phyloP scores from a whole-genome alignment of 2,329 filamentous ascomycete genomes.

The Fusarium nematophilum region DNA sequence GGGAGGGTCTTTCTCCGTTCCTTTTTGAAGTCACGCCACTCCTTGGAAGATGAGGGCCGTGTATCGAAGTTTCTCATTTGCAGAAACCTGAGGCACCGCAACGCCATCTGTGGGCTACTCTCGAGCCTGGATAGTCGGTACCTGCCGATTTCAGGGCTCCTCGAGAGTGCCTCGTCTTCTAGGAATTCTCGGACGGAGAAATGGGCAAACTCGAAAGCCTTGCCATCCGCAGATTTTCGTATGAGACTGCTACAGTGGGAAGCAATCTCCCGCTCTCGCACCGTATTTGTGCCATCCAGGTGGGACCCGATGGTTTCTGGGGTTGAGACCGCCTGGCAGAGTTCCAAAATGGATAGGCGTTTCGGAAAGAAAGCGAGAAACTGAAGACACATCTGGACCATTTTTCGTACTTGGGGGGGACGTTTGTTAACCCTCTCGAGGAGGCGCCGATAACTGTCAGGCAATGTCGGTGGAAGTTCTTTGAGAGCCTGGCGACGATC shows the following conservation, averaged over 20 bases:
- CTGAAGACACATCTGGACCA: slow-evolving; percentile 18
- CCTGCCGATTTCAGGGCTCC: background rate
- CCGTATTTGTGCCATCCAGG: background rate
- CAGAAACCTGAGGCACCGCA: slow-evolving; percentile 15
- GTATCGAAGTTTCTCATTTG: slow-evolving; percentile 14
- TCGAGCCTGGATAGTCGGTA: background rate
- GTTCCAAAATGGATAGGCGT: background rate
- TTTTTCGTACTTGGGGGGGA: background rate
- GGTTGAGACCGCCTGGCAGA: slow-evolving; percentile 17
- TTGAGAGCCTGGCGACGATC: slow-evolving; percentile 20
- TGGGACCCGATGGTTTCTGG: fast-evolving
- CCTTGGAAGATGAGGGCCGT: fast-evolving
- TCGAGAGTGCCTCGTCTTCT: background rate
- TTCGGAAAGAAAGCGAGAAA: background rate
- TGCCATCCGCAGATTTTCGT: background rate
- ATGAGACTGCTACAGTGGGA: slow-evolving; percentile 25
- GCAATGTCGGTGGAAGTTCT: slow-evolving; percentile 15
- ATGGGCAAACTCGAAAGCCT: slow-evolving; percentile 20
- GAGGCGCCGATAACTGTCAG: slow-evolving; percentile 21
- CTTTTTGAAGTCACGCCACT: fast-evolving
- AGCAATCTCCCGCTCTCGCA: slow-evolving; percentile 10
- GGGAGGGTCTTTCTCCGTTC: background rate
- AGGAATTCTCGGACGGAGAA: slow-evolving; percentile 33
- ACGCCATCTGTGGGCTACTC: background rate
- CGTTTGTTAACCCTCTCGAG: background rate